Base-by-base conservation (phyloP, 108 stramenopile genomes). In the Nitzschia palea region DNA sequence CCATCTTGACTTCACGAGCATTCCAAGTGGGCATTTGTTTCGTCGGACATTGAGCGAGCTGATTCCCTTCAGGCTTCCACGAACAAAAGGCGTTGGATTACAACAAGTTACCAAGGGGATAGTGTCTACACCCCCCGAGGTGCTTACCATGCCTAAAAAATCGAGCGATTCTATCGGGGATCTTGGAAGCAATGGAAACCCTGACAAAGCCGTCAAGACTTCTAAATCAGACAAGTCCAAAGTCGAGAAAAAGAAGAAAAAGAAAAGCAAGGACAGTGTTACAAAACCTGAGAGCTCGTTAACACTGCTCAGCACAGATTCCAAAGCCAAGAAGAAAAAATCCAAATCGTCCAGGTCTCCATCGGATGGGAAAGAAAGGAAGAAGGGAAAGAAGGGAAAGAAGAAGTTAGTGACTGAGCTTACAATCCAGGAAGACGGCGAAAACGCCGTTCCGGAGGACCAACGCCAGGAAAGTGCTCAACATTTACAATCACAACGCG, bases 271-370 rank as follows among this genome's bases (percentile, higher is more conserved):
- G 33, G 28, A 40, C 25, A 27, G 33, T 22, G 35, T 50, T 3
- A 17, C 23, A 0, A 53, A 53, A 53, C 51, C 65, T 9, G 59
- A 60, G 25, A 54, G 51, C 37, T n/a, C 45, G 20, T 36, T 45
- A 1, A 63, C 47, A 1, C 31, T 50, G 1, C n/a, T 50, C 9
- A 63, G 62, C 48, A 63, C 62, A 20, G 47, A 50, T 30, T 50
- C 47, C 29, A 47, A 63, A 30, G 29, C 62, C 9, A 63, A 50
- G 30, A 63, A 50, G 62, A 47, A 50, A 63, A 59, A 36, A 22
- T n/a, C 58, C 5, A 32, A 55, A 55, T 42, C 59, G 1, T 25
- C 37, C 25, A 22, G 23, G 26, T 33, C 10, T 42, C 22, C 18
- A 15, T 4, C 29, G 54, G n/a, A 14, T 32, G 31, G 27, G 5